Base-by-base conservation (phyloP, 306 rosid genomes). In the Trifolium pratense region DNA sequence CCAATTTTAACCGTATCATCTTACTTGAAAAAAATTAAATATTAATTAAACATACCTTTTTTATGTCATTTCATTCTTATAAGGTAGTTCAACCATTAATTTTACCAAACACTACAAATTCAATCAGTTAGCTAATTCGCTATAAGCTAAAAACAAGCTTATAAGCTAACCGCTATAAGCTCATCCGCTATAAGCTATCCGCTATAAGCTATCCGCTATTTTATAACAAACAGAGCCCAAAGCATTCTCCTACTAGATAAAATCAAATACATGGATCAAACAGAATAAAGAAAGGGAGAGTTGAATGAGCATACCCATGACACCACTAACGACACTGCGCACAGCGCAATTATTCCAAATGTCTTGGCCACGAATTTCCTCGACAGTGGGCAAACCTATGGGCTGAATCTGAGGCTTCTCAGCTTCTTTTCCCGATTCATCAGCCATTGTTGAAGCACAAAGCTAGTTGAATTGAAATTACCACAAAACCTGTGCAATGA, bases 291-390 rank as follows among this genome's bases (percentile, higher is more conserved):
- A 18, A 25, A 31, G 17, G 34, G 52, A 46, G 57, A 73, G 34
- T 40, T 56, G 7, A 59, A 5, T 29, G 36, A 29, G 66, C 71
- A 51, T 81, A 91, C 99, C 99, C 96, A 94, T 86, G 69, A 89
- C 99, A 78, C 99, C 97, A 71, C 99, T 94, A 59, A 88, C 82
- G 13, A 87, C 87, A 67, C 96, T 94, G 11, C 97, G 97, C 75
- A 94, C 75, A 10, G 86, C 97, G 63, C 99, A 91, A 79, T 94
- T 94, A 82, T 91, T 91, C 96, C 95, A 91, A 78, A 94, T 91
- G 58, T 94, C 97, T 75, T 94, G 99, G 78, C 97, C 99, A 3
- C 95, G 97, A 74, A 91, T 87, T 82, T 94, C 97, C 84, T 94
- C 97, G 40, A 72, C 66, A 4, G 95, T 70, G 40, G 99, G 99